Base-by-base conservation (phyloP, 73 alveolate species). In the Urostyla sp. region DNA sequence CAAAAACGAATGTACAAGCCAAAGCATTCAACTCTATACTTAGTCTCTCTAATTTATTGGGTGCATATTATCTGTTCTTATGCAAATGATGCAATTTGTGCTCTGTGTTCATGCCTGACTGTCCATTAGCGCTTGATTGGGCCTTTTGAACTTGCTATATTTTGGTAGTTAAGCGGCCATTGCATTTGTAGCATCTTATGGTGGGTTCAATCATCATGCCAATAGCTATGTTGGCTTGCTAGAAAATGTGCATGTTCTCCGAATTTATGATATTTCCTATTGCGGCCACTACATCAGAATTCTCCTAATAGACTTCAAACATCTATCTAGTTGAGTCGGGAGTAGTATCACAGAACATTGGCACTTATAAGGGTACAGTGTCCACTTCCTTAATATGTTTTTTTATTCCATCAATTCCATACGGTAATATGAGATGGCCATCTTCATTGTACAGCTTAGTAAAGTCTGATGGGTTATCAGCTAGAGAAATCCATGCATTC, bases 251-350 rank as follows among this genome's bases (percentile, higher is more conserved):
- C 35, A 79, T 35, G 81, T 87, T 87, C 52, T 34, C 52, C 20
- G 87, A 59, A 30, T 63, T 59, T 54, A 87, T 54, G 0, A 76
- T 87, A 43, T 82, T 79, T 27, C 94, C 94, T 21, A 87, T 76
- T 67, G 84, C 53, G 24, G 87, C 80, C 23, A 87, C 94, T 21
- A 81, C 89, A 54, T 87, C 94, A 0, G 75, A 83, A 36, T 75
- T 49, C 72, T 87, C 90, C 60, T 86, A 77, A 55, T 79, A 69
- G 43, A 87, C 79, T 67, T 76, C 24, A 67, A 79, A 69, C 94
- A 87, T 87, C 66, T 87, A 69, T 32, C 40, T 38, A 13, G 78
- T 58, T 23, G 69, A 59, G 45, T 48, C 80, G 0, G 87, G 67
- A 15, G 75, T 59, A 7, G 85, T 48, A 51, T 87, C 85, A 58